phyloP scores from a whole-genome alignment of 2,329 filamentous ascomycete species.

The Colletotrichum chlorophyti region DNA sequence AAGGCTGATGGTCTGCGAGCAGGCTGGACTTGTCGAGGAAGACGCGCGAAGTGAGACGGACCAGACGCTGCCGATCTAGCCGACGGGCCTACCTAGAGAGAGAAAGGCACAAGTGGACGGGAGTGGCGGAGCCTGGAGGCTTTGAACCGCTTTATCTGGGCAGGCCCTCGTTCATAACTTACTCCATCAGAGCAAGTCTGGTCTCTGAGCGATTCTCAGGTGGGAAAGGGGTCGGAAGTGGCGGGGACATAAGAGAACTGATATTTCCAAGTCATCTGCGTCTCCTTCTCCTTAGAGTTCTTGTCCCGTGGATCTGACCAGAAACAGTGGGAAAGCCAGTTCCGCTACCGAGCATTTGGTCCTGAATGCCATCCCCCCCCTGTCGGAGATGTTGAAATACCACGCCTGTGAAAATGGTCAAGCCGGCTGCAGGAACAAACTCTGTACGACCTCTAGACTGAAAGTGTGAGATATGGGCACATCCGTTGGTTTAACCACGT shows the following conservation, averaged over 20 bases:
- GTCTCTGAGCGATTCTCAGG: too few species aligned
- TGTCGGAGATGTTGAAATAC: conserved; percentile 2
- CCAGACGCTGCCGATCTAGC: conserved; percentile 10
- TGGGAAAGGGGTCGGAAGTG: neutral
- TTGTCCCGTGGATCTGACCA: neutral
- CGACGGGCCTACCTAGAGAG: neutral
- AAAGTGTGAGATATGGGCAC: neutral
- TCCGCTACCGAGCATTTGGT: conserved; percentile 15
- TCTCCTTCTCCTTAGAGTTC: neutral
- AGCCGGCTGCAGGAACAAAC: conserved; percentile 9
- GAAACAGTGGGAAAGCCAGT: neutral
- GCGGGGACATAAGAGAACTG: conserved; percentile 2
- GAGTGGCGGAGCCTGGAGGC: conserved; percentile 11
- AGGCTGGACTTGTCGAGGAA: neutral
- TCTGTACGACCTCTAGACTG: neutral
- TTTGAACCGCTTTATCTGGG: conserved; percentile 15
- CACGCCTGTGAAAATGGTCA: conserved; percentile 2
- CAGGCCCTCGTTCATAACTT: conserved; percentile 11
- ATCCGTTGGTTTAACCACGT: neutral
- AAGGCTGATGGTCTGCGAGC: neutral
- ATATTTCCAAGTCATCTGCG: neutral
- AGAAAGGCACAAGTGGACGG: conserved; percentile 2
- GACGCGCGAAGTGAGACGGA: neutral
- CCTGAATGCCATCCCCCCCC: conserved; percentile 6
- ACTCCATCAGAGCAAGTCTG: conserved; percentile 4